Conservation (phyloP, 1,139 yeast genomes). For the Geotrichum australiense region DNA sequence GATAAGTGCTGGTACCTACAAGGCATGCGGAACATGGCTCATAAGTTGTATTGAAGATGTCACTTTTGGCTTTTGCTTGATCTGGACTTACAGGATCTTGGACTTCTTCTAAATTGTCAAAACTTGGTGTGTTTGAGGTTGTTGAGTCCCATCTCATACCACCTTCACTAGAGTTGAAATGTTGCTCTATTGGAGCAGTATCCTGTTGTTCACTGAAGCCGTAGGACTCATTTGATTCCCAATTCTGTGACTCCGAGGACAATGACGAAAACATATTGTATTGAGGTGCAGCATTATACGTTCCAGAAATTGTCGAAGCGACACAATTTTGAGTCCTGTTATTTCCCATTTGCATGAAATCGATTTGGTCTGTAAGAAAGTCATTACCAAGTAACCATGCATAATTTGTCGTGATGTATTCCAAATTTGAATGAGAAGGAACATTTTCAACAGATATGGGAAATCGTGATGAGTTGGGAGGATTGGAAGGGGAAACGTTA, state of each 20-base stretch:
- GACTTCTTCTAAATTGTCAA: slow-evolving; percentile 5
- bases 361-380: slow-evolving; percentile 5
- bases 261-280: no score
- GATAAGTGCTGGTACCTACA: slow-evolving; percentile 2
- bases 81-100: slow-evolving; percentile 6
- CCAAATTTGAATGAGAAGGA: slow-evolving; percentile 4
- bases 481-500: slow-evolving; percentile 2
- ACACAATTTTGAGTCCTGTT: no score
- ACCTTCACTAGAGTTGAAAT: not conserved
- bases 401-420: slow-evolving; percentile 6
- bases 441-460: not conserved
- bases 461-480: not conserved
- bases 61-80: not conserved
- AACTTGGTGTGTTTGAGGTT: slow-evolving; percentile 2
- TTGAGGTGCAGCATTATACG: no score
- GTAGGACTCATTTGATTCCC: not conserved
- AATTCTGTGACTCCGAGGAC: not conserved
- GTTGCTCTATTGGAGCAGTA: not conserved
- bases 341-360: slow-evolving; percentile 3
- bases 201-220: not conserved
- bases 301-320: not conserved
- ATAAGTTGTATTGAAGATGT: not conserved
- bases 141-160: slow-evolving; percentile 3
- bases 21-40: slow-evolving; percentile 4
- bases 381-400: slow-evolving; percentile 14